These are phyloP conservation scores for Silene vulgaris DNA, from an alignment of 179 eudicot species.

Conservation along the genomic window DNA sequence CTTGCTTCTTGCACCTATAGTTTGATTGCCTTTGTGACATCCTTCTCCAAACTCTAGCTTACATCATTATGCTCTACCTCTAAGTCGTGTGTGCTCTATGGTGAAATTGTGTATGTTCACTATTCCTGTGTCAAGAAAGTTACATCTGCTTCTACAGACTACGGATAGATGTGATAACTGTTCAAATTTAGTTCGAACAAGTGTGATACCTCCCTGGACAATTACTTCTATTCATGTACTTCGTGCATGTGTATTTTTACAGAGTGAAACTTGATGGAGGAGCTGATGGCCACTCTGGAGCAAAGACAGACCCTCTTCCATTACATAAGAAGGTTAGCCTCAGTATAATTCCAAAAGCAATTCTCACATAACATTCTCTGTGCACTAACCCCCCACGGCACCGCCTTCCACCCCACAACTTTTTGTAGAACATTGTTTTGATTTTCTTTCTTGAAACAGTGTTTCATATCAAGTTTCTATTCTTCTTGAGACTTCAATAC, in stretches of 20 bases:
- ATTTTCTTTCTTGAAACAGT: not conserved
- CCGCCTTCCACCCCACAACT: not conserved
- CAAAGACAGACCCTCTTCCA: constrained; percentile 36
- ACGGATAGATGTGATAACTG: not conserved
- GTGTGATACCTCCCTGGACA: not conserved
- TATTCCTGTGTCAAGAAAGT: not conserved
- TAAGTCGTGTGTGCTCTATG: not conserved
- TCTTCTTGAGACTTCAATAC: not conserved
- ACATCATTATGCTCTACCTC: not conserved
- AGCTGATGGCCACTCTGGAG: constrained; percentile 17
- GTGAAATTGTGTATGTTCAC: constrained; percentile 1
- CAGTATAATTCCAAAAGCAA: not conserved
- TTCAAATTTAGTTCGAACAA: not conserved
- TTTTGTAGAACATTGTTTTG: not conserved
- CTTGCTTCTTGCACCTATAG: not conserved
- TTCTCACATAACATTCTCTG: not conserved
- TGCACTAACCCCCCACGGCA: not conserved
- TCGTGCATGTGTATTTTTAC: not conserved
- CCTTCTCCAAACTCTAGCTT: not conserved
- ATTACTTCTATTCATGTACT: not conserved
- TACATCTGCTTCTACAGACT: not conserved
- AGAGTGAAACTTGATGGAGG: constrained; percentile 21
- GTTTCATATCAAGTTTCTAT: not conserved
- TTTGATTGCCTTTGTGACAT: not conserved
- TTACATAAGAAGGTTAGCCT: constrained; percentile 28